phyloP scores from a whole-genome alignment of 441 rosid genomes.

The Breynia disticha region DNA sequence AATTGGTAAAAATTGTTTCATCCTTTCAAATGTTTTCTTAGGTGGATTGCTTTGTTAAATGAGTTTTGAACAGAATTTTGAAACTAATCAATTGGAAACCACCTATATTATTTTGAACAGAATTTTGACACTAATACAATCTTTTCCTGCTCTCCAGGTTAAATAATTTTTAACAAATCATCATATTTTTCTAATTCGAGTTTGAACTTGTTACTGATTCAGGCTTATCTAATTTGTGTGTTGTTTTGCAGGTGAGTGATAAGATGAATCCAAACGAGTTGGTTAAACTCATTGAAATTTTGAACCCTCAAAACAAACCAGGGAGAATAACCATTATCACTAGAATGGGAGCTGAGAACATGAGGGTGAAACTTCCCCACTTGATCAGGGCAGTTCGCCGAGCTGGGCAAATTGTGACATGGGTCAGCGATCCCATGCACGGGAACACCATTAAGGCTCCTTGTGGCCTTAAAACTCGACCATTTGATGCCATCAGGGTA shows the following conservation, averaged over 20 bases:
- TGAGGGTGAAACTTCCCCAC: constrained; percentile 96
- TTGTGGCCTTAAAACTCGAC: constrained; percentile 82
- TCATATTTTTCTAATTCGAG: too few species aligned
- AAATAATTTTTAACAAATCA: too few species aligned
- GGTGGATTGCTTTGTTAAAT: too few species aligned
- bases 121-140: too few species aligned
- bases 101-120: too few species aligned
- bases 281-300: constrained; percentile 78
- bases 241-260: constrained; percentile 68
- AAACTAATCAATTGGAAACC: too few species aligned
- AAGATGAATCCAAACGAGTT: constrained; percentile 91
- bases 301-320: constrained; percentile 80
- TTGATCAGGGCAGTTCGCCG: constrained; percentile 76
- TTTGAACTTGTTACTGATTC: neutral
- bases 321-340: constrained; percentile 86
- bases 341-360: constrained; percentile 97
- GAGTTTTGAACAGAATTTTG: too few species aligned
- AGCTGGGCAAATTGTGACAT: constrained; percentile 84
- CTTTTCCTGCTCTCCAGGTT: too few species aligned
- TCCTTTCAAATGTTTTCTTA: too few species aligned
- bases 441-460: constrained; percentile 96
- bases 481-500: constrained; percentile 92
- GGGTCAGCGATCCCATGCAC: constrained; percentile 98
- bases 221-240: neutral
- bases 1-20: too few species aligned